Conservation (phyloP, 169 alveolate genomes). For the Condylostoma magnum region DNA sequence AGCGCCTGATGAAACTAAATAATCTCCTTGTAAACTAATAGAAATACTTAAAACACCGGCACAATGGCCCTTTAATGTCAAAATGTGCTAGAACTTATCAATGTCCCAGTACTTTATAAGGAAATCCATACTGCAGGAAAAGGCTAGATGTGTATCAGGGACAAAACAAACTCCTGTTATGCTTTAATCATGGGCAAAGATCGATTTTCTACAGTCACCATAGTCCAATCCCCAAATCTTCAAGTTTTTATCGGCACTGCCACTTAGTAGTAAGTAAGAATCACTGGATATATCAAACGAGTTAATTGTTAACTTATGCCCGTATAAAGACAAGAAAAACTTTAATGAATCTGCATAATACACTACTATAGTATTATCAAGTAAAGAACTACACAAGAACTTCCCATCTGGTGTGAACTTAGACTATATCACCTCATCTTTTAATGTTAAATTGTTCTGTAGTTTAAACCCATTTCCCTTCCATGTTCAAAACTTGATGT, state of each 20-base stretch:
- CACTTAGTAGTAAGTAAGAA: constrained; percentile 65
- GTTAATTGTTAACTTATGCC: constrained; percentile 81
- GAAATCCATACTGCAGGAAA: constrained; percentile 75
- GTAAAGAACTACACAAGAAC: constrained; percentile 63
- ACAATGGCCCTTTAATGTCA: constrained; percentile 61
- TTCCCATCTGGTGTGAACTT: constrained; percentile 64
- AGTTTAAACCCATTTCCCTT: constrained; percentile 32
- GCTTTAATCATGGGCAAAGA: constrained; percentile 73
- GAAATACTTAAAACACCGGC: constrained; percentile 68
- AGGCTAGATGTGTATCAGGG: constrained; percentile 79
- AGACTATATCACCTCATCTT: constrained; percentile 67
- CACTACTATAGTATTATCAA: constrained; percentile 70
- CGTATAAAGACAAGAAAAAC: constrained; percentile 75
- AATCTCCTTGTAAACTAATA: constrained; percentile 60
- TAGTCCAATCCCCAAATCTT: constrained; percentile 90
- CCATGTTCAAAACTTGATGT: constrained; percentile 58
- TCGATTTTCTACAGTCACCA: constrained; percentile 84
- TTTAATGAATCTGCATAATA: constrained; percentile 73
- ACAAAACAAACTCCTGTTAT: constrained; percentile 77
- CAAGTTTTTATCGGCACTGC: constrained; percentile 84
- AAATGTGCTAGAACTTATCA: constrained; percentile 73
- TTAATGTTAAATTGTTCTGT: constrained; percentile 43
- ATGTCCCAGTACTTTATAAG: constrained; percentile 80
- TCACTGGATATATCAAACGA: constrained; percentile 78
- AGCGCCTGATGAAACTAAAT: constrained; percentile 48